Evolutionary conservation across 2,329 filamentous ascomycete genomes (phyloP), one percentile per base, ranked within the genome.

Genomic region (Escovopsis sp.): DNA sequence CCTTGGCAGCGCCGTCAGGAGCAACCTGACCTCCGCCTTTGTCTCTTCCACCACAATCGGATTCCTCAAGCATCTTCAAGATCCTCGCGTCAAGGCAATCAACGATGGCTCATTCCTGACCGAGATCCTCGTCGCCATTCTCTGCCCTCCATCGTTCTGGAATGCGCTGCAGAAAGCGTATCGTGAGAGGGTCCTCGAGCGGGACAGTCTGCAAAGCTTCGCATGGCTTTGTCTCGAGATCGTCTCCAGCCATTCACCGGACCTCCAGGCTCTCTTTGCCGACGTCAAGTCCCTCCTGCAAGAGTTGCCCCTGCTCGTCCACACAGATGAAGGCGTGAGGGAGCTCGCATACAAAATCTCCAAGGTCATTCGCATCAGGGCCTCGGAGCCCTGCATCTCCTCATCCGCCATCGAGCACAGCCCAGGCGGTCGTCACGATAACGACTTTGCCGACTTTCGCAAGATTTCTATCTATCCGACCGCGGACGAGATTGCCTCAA

Each of bases 371-470:
- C 41, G 52, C 15, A 38, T 57, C 28, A 50, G 49, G 16, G 50
- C 51, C 3, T 9, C 8, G 9, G 36, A 45, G 0, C 39, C 40
- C 1, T 28, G 35, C 1, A 25, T 28, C 17, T 8, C 21, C 12
- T 19, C 16, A 2, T 8, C 34, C 11, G 27, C 9, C 8, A 35
- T 40, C 7, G 29, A 32, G 12, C 21, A 49, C 23, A 47, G 45
- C 2, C 66, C 77, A 1, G 80, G 80, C 0, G 78, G 78, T 0
- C 66, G 80, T 0, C 79, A 87, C 42, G 76, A 86, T 50, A 87
- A 87, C 36, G 80, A 86, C 44, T 69, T 68, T 46, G 57, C 46
- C 2, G 63, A 82, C 42, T 76, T 76, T 43, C 63, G 70, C 0
- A 39, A 72, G 0, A 72, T 83, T 25, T 55, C 66, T 2, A 73